Evolutionary conservation across 768 basidiomycete species (phyloP).

Genomic region (Calocybe cyanea): DNA sequence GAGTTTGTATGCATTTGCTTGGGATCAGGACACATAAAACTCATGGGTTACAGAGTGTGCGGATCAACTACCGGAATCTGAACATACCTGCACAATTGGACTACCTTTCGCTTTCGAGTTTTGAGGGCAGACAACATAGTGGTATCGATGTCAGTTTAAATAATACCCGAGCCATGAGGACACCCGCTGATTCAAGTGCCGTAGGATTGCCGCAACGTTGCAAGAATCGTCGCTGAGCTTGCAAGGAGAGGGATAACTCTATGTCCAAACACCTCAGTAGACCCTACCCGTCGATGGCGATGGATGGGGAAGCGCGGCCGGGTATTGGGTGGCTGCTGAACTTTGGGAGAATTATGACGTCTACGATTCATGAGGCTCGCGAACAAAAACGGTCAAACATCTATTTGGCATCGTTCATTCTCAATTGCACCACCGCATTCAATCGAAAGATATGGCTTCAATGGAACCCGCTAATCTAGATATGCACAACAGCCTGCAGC

Average conservation of each 20-base stretch:
- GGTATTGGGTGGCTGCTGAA: slow-evolving; percentile 47
- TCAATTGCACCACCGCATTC: too few relatives aligned
- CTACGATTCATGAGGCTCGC: too few relatives aligned
- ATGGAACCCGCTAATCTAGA: too few relatives aligned
- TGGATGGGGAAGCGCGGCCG: slow-evolving; percentile 85
- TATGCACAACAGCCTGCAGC: too few relatives aligned
- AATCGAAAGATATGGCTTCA: too few relatives aligned
- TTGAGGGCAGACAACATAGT: slow-evolving; percentile 81
- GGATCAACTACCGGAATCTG: slow-evolving; percentile 35
- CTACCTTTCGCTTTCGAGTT: slow-evolving; percentile 66
- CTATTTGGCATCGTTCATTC: too few relatives aligned
- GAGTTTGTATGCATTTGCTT: slow-evolving; percentile 17
- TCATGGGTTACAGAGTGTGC: slow-evolving; percentile 20
- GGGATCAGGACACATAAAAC: neutral
- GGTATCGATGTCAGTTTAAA: slow-evolving; percentile 81
- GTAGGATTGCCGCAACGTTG: slow-evolving; percentile 88
- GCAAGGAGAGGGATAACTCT: slow-evolving; percentile 63
- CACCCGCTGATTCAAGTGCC: neutral
- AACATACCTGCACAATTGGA: slow-evolving; percentile 76
- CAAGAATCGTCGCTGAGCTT: slow-evolving; percentile 78
- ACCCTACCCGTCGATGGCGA: slow-evolving; percentile 63
- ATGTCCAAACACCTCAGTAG: slow-evolving; percentile 69
- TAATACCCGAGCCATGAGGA: slow-evolving; percentile 5
- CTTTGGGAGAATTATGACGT: too few relatives aligned
- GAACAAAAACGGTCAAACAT: slow-evolving; percentile 17